These are phyloP conservation scores for Hanseniaspora valbyensis DNA, from an alignment of 805 yeast species.

Conservation along the genomic window DNA sequence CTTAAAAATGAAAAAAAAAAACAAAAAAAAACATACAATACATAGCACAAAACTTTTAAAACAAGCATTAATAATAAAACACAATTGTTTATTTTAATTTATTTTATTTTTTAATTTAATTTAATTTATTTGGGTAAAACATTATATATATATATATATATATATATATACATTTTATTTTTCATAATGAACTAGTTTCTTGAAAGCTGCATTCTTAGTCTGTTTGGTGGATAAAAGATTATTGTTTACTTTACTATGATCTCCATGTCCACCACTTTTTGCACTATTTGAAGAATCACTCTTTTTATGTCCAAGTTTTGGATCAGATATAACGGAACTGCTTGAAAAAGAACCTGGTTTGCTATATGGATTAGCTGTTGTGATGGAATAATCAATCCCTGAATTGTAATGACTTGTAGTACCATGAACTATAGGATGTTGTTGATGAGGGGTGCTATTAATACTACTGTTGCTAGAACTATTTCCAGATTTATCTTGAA, in stretches of 20 bases:
- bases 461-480: neutral
- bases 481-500: neutral
- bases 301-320: no score
- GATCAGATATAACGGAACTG: no score
- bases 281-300: no score
- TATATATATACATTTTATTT: neutral
- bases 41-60: neutral
- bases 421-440: neutral
- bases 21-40: no score
- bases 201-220: slow-evolving; percentile 2
- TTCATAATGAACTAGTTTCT: slow-evolving; percentile 9
- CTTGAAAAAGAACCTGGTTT: neutral
- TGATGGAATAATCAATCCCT: neutral
- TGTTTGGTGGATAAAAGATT: neutral
- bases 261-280: no score
- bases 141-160: neutral
- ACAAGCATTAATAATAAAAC: no score
- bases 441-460: neutral
- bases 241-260: neutral
- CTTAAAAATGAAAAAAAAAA: neutral
- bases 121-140: neutral
- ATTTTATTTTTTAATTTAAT: neutral
- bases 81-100: no score
- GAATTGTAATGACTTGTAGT: no score
- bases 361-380: neutral